Base-by-base conservation (phyloP, 805 yeast genomes). In the Yarrowia hollandica region DNA sequence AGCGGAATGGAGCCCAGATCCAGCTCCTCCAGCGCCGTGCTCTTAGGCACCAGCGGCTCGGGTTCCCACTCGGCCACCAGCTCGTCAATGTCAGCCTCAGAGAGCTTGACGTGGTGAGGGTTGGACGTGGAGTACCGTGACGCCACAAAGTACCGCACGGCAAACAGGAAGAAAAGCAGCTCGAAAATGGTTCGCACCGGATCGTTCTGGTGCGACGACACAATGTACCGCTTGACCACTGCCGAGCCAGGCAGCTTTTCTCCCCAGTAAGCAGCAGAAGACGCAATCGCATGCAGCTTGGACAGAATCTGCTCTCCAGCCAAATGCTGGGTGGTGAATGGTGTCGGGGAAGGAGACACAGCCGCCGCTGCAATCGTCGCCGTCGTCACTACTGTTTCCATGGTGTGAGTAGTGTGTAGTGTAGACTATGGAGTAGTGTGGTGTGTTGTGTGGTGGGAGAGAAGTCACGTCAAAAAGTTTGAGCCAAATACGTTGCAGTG, bases 21-120 rank as follows among this genome's bases (percentile, higher is more conserved):
- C 88, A 91, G 84, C 61, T 69, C 65, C 68, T 84, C 90, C 23
- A 72, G 72, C 1, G 72, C 75, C 21, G 73, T 70, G 19, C 64
- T 60, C 2, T 86, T 69, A 1, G 80, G 79, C 5, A 86, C 90
- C 39, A 94, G 71, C 0, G 96, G 88, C 67, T 84, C 94, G 0
- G 99, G 98, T 62, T 80, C 81, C 99, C 99, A 94, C 61, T 91
- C 97, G 8, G 83, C 86, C 57, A 89, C 82, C 60, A 94, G 78
- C 46, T 86, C 92, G 65, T 91, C 92, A 31, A 90, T 78, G 67
- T 92, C 99, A 59, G 66, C 64, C 15, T 72, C 71, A 30, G 66
- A 64, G 35, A 75, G 67, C 63, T 78, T 78, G 60, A 90, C 86
- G 63, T 82, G 79, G 64, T 86, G 87, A 41, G 83, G 79, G 74